Base-by-base conservation (phyloP, 768 basidiomycete species). In the Lactarius tabidus region DNA sequence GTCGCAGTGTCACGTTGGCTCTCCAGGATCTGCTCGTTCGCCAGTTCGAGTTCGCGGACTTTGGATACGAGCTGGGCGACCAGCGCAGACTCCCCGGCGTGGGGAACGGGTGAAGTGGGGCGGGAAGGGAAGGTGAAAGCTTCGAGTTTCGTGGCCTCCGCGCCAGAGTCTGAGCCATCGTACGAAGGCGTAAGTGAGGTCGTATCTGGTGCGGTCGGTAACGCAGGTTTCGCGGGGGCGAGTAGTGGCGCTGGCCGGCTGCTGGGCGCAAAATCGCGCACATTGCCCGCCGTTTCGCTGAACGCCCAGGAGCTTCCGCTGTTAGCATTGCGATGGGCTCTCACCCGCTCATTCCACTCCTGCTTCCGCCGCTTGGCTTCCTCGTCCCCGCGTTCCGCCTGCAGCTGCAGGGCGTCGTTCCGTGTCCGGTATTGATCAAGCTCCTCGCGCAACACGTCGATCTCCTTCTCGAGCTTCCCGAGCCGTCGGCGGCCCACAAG, bases 381-480 rank as follows among this genome's bases (percentile, higher is more conserved):
- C 31, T 70, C 69, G 3, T 74, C 73, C 4, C 75, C 76, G 26
- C 75, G 73, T 68, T 82, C 82, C 0, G 85, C 82, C 71, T 84
- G 85, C 74, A 85, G 82, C 75, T 92, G 90, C 39, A 91, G 76
- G 74, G 88, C 88, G 56, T 85, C 83, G 69, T 88, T 88, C 71
- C 79, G 82, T 45, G 82, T 83, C 69, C 87, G 86, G n/a, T 87
- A 87, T 71, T 81, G 80, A 71, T 94, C 91, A 35, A 95, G 80
- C 69, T 92, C 91, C 38, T 87, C 86, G 54, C 85, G 81, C 35
- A 95, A 79, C 6, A 79, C 78, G 60, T 81, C 77, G n/a, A 95
- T 89, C 78, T 95, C 93, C 73, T 85, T 86, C 76, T 94, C 91
- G 59, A 95, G 74, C 71, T 81, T 81, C 52, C 86, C 84, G 23